Evolutionary conservation across 345 rosid species (phyloP), one percentile per base, ranked within the genome.

Genomic region (Murraya koenigii): DNA sequence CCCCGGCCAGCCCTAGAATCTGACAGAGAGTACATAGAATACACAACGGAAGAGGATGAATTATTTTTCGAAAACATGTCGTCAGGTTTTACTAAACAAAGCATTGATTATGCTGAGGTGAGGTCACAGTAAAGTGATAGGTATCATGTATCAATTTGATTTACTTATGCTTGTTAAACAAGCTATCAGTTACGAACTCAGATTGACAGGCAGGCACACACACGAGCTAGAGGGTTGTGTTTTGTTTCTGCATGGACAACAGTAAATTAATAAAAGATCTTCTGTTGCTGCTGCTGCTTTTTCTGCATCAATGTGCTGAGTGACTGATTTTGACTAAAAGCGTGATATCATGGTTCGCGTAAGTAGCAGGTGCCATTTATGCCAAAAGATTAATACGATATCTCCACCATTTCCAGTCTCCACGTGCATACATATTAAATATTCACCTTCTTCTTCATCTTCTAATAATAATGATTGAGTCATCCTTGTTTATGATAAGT

Each of bases 131-230:
- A 11, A 23, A 33, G 44, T 52, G 56, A 52, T 5, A 55, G 55
- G 41, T 38, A 3, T 17, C 49, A 69, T 17, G 2, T 6, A 67
- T 10, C 30, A 13, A 1, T 33, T 17, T 75, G 32, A 22, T 58
- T 33, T 33, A 38, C 6, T 65, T 49, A 80, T 80, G 86, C 89
- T 84, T 84, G 80, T 71, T 61, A 11, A 75, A 78, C 60, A 78
- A 67, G 79, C 55, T 38, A 80, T 70, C 89, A 84, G 86, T 17
- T 26, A 3, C 17, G 49, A 3, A 35, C 56, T 23, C 77, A 65
- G 52, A 52, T 30, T 30, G 71, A 75, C 35, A 35, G 52, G 22
- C 19, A 32, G 1, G 63, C 23, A 6, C 7, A 33, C 78, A 58
- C 74, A 59, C 66, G 62, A 66, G 78, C 77, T 49, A 60, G 62